Conservation (phyloP, 805 yeast species). For the Allodekkera sacchari region DNA sequence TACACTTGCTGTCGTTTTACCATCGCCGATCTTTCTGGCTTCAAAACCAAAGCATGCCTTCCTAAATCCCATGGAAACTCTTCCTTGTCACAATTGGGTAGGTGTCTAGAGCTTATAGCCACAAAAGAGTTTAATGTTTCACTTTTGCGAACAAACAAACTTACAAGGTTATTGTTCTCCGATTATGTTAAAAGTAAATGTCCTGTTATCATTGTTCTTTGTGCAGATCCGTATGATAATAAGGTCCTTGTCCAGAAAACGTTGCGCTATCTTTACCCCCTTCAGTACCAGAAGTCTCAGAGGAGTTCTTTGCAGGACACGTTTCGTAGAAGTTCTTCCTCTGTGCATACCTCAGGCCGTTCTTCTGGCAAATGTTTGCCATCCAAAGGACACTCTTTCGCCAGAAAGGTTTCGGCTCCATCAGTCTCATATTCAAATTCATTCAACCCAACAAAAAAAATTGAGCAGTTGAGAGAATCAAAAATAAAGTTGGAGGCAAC, state of each 20-base stretch:
- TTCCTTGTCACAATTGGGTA: constrained; percentile 42
- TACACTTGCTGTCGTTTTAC: constrained; percentile 37
- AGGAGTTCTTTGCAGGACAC: constrained; percentile 14
- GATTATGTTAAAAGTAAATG: constrained; percentile 30
- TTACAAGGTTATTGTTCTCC: constrained; percentile 40
- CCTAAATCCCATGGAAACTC: constrained; percentile 42
- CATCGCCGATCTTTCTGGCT: constrained; percentile 43
- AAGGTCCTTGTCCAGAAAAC: constrained; percentile 24
- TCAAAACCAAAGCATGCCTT: constrained; percentile 30
- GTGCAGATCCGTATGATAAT: constrained; percentile 32
- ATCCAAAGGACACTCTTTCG: no score
- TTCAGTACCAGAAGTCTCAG: constrained; percentile 19
- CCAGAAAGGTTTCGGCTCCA: no score
- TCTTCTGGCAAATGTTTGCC: no score
- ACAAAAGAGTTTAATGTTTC: constrained; percentile 31
- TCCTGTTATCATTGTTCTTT: constrained; percentile 28
- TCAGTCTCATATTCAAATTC: no score
- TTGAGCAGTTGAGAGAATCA: constrained; percentile 13
- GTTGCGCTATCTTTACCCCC: constrained; percentile 22
- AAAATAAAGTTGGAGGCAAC: constrained; percentile 12
- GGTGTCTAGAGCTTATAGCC: constrained; percentile 35
- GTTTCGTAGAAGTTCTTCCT: constrained; percentile 5
- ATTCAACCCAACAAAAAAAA: no score
- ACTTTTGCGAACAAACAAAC: constrained; percentile 37
- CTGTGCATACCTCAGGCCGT: not conserved